These are phyloP conservation scores for Ceratocystis destructans DNA, from an alignment of 2,329 filamentous ascomycete species.

Conservation along the genomic window DNA sequence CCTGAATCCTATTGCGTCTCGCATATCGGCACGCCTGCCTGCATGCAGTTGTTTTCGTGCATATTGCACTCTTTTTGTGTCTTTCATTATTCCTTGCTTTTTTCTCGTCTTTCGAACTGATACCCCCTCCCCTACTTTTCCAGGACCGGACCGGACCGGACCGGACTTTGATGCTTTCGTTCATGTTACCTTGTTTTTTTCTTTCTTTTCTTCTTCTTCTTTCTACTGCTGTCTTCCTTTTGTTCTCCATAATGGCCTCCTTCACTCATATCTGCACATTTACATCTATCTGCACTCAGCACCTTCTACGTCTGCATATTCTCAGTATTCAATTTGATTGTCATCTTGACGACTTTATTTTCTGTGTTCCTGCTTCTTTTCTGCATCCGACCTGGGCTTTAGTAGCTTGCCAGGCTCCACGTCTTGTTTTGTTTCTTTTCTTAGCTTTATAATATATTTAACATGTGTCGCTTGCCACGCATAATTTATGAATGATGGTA, in stretches of 20 bases:
- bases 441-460: background rate
- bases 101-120: constrained; percentile 10
- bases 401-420: background rate
- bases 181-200: constrained; percentile 1
- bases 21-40: background rate
- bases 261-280: background rate
- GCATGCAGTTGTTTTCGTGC: background rate
- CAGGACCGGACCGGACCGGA: background rate
- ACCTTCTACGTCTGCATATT: background rate
- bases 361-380: background rate
- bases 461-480: background rate
- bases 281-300: background rate
- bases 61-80: background rate
- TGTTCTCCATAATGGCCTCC: background rate
- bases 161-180: constrained; percentile 12
- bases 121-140: constrained; percentile 3
- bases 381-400: background rate
- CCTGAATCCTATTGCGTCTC: background rate
- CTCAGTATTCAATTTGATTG: too few relatives aligned
- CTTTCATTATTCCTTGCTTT: background rate
- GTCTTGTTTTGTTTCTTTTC: background rate
- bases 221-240: background rate
- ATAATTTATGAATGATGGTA: background rate
- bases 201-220: constrained; percentile 6
- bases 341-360: background rate